Base-by-base conservation (phyloP, 192 early-diverging fungal species). In the Dissophora ornata region DNA sequence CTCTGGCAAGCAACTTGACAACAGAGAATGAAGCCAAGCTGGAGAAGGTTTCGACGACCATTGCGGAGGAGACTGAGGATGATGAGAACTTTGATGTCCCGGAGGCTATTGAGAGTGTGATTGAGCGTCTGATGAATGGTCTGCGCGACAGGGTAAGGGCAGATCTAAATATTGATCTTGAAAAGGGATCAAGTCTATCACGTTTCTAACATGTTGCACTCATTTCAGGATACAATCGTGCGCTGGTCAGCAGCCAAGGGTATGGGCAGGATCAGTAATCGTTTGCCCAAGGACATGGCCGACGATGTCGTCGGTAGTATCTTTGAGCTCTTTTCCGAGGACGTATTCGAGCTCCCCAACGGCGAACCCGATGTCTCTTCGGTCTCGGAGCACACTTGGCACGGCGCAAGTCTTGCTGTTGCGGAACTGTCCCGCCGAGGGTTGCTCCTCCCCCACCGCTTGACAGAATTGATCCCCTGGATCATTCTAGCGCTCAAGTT, bases 171-270 rank as follows among this genome's bases (percentile, higher is more conserved):
- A n/a, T n/a, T n/a, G n/a, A n/a, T n/a, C n/a, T 54, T 18, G 65
- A 9, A 33, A 11, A 60, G 22, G 26, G 26, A 42, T 8, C 22
- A 45, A 3, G 38, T 26, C 21, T 15, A 28, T 34, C 51, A 53
- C 46, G 19, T 38, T 48, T 28, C 25, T 55, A 21, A n/a, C n/a
- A n/a, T n/a, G n/a, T n/a, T n/a, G n/a, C n/a, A n/a, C n/a, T n/a
- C n/a, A n/a, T n/a, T n/a, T n/a, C n/a, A 86, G 83, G 90, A 95
- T 62, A 99, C 98, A 0, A 93, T 99, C 62, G 97, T 99, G 4
- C 90, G 98, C 54, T 98, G 96, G 96, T 97, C 96, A 11, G 90
- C 96, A 7, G 96, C 98, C 9, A 99, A 99, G 83, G 98, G 97
- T 13, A 82, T 99, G 51, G 98, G 94, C 6, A 85, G 98, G 48